These are phyloP conservation scores for Viola pubescens DNA, from an alignment of 441 rosid genomes.

Conservation along the genomic window DNA sequence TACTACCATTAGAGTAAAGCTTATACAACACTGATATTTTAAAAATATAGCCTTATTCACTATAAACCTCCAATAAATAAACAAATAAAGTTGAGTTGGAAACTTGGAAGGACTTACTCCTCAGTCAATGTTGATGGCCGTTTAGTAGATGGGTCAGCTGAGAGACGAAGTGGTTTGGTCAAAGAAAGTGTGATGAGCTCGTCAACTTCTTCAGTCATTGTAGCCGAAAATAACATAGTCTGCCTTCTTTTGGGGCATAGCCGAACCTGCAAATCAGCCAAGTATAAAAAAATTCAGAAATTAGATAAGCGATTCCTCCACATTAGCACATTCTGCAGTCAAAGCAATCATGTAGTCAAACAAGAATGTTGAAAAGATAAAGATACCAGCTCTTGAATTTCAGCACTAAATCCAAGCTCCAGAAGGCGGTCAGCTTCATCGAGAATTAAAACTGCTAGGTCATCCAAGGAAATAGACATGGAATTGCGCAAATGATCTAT, in stretches of 20 bases:
- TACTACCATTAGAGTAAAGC: too few species aligned
- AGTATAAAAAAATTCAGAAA: too few species aligned
- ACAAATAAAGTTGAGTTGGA: too few species aligned
- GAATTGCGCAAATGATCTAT: constrained; percentile 95
- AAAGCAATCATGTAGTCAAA: neutral
- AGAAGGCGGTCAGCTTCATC: constrained; percentile 97
- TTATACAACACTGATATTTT: too few species aligned
- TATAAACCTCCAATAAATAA: too few species aligned
- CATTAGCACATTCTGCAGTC: too few species aligned
- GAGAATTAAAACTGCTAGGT: constrained; percentile 86
- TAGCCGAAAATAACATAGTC: constrained; percentile 94
- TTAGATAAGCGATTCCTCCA: too few species aligned
- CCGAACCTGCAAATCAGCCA: constrained; percentile 46
- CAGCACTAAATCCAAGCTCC: constrained; percentile 93
- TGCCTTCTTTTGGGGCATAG: constrained; percentile 92
- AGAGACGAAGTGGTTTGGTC: constrained; percentile 75
- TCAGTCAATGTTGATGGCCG: constrained; percentile 82
- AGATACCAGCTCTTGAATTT: constrained; percentile 87
- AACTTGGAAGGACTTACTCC: constrained; percentile 45
- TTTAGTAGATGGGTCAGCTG: constrained; percentile 91
- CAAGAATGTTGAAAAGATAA: constrained; percentile 1
- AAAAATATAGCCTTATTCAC: too few species aligned
- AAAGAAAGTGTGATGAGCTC: constrained; percentile 87
- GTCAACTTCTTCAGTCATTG: constrained; percentile 92
- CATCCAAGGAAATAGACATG: constrained; percentile 86